These are phyloP conservation scores for Phlyctochytrium bullatum DNA, from an alignment of 192 early-diverging fungal genomes.

Conservation along the genomic window DNA sequence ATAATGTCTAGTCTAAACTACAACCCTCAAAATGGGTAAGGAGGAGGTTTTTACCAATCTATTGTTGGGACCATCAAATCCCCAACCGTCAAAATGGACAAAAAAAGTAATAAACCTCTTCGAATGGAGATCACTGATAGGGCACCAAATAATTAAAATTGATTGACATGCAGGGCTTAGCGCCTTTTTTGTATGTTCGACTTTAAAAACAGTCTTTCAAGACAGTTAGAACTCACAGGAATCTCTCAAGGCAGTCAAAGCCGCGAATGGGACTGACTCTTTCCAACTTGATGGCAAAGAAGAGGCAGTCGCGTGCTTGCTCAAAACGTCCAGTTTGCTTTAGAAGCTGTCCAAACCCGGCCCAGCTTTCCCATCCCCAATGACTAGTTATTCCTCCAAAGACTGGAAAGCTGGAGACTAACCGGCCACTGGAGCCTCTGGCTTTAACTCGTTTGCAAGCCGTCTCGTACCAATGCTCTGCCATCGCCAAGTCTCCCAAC, in stretches of 20 bases:
- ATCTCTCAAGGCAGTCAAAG: slow-evolving; percentile 38
- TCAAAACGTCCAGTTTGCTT: slow-evolving; percentile 19
- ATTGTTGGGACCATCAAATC: no score
- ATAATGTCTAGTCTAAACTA: no score
- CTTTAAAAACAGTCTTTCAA: no score
- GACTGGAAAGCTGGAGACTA: slow-evolving; percentile 24
- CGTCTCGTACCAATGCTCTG: slow-evolving; percentile 41
- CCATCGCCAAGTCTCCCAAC: slow-evolving; percentile 21
- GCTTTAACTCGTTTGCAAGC: slow-evolving; percentile 38
- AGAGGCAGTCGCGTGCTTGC: slow-evolving; percentile 33
- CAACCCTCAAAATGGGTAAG: no score
- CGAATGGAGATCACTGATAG: no score
- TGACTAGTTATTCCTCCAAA: slow-evolving; percentile 46
- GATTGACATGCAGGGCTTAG: no score
- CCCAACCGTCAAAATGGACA: no score
- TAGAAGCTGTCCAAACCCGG: slow-evolving; percentile 28
- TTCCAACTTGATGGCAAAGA: slow-evolving; percentile 33
- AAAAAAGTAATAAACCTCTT: no score
- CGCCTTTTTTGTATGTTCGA: no score
- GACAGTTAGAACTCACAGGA: no score
- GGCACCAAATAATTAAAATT: no score
- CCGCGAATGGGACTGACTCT: slow-evolving; percentile 32
- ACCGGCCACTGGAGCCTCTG: slow-evolving; percentile 32
- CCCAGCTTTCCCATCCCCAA: slow-evolving; percentile 48
- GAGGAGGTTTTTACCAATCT: no score